phyloP scores from a whole-genome alignment of 164 flowering plant genomes.

The Houttuynia cordata region DNA sequence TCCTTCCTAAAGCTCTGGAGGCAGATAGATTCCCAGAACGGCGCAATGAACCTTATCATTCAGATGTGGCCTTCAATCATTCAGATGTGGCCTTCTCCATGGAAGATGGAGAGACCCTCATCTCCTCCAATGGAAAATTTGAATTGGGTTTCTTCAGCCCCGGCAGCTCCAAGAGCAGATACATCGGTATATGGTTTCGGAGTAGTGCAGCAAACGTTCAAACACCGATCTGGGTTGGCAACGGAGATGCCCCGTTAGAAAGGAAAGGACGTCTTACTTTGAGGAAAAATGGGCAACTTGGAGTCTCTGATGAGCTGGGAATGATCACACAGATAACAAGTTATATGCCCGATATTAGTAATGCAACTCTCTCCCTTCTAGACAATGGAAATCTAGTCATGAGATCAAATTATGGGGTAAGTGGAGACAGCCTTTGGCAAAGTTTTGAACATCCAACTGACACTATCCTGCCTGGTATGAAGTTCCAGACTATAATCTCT shows the following conservation, averaged over 20 bases:
- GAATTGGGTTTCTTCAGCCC: conserved; percentile 10
- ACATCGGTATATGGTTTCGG: conserved; percentile 8
- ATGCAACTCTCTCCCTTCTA: conserved; percentile 12
- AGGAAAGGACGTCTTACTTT: conserved; percentile 24
- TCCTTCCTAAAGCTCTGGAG: too few relatives aligned
- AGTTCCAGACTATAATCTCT: too few relatives aligned
- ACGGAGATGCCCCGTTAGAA: conserved; percentile 5
- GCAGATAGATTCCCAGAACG: too few relatives aligned
- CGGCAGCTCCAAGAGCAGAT: not conserved
- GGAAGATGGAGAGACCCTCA: conserved; percentile 4
- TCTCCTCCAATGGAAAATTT: conserved; percentile 1
- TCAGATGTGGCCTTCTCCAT: too few relatives aligned
- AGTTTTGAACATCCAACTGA: too few relatives aligned
- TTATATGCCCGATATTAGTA: not conserved
- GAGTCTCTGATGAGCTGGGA: conserved; percentile 1
- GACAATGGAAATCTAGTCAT: conserved; percentile 44
- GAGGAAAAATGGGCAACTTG: conserved; percentile 12
- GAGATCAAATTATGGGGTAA: conserved; percentile 33
- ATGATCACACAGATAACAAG: conserved; percentile 23
- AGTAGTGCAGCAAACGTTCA: not conserved
- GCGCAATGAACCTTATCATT: too few relatives aligned
- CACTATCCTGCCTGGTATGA: conserved; percentile 30
- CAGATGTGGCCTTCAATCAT: too few relatives aligned
- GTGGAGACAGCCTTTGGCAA: conserved; percentile 41
- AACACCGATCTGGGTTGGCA: conserved; percentile 9